Conservation (phyloP, 1,139 yeast species). For the Scheffersomyces titani region DNA sequence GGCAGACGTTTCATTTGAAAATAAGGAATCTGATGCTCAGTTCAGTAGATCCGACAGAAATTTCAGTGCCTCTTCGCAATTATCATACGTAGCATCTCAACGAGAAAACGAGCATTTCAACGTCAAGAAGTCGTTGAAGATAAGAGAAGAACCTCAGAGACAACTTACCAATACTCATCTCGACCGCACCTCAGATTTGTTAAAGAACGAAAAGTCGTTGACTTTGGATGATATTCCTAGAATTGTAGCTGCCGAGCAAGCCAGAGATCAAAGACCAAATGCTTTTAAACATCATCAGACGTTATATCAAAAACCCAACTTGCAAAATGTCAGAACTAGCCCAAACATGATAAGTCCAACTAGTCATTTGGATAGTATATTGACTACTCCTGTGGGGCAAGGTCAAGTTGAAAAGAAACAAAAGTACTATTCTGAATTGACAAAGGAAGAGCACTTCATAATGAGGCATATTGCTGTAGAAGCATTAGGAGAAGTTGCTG, state of each 20-base stretch:
- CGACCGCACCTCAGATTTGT: conserved; percentile 62
- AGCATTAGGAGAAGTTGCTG: conserved; percentile 50
- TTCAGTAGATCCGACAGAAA: conserved; percentile 11
- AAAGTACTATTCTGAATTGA: conserved; percentile 72
- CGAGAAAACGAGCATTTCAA: conserved; percentile 37
- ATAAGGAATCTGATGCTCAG: not conserved
- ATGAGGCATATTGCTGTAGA: conserved; percentile 71
- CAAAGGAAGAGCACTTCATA: conserved; percentile 58
- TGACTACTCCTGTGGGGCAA: conserved; percentile 16
- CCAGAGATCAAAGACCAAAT: conserved; percentile 86
- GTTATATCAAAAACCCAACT: conserved; percentile 40
- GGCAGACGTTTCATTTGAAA: conserved; percentile 7
- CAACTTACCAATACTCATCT: conserved; percentile 34
- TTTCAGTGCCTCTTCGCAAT: conserved; percentile 19
- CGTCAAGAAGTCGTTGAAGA: conserved; percentile 38
- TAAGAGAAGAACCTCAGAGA: conserved; percentile 48
- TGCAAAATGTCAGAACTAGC: conserved; percentile 30
- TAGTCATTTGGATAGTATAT: conserved; percentile 13
- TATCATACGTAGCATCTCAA: conserved; percentile 22
- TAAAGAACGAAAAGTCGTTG: conserved; percentile 80
- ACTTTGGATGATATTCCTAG: conserved; percentile 96
- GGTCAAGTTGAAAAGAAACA: conserved; percentile 14
- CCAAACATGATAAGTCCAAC: conserved; percentile 11
- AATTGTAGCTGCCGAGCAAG: conserved; percentile 96
- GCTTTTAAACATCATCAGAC: conserved; percentile 72